Evolutionary conservation across 306 rosid genomes (phyloP).

Genomic region (Lathyrus oleraceus): DNA sequence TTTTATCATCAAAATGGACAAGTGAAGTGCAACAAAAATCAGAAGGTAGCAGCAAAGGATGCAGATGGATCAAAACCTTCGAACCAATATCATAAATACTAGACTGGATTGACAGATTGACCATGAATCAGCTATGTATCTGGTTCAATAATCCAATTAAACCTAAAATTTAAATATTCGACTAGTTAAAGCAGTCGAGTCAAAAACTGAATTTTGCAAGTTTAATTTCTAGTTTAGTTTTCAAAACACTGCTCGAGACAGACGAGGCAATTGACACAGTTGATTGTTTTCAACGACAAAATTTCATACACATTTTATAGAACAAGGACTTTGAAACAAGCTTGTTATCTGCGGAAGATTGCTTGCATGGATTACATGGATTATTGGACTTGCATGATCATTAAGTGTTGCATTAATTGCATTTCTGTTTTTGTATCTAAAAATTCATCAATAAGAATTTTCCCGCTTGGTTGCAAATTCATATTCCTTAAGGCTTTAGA

Average conservation of each 20-base stretch:
- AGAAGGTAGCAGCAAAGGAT: not conserved
- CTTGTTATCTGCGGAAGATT: not conserved
- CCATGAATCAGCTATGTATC: not conserved
- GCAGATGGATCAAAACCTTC: constrained; percentile 9
- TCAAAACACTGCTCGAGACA: not conserved
- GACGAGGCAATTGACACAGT: not conserved
- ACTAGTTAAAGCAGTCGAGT: not conserved
- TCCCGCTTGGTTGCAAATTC: not conserved
- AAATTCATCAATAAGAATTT: not conserved
- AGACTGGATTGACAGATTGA: not conserved
- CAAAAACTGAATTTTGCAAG: not conserved
- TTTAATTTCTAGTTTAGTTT: constrained; percentile 3
- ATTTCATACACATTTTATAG: not conserved
- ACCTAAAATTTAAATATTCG: not conserved
- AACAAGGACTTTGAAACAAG: not conserved
- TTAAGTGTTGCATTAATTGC: not conserved
- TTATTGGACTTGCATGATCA: not conserved
- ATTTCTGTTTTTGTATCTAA: not conserved
- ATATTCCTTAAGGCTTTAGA: not conserved
- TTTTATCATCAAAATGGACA: not conserved
- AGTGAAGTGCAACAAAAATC: constrained; percentile 9
- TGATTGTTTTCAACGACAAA: constrained; percentile 3
- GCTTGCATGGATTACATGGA: not conserved
- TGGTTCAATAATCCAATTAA: not conserved
- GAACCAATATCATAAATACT: not conserved